phyloP scores from a whole-genome alignment of 495 filamentous ascomycete species.

The Podospora pseudocomata region DNA sequence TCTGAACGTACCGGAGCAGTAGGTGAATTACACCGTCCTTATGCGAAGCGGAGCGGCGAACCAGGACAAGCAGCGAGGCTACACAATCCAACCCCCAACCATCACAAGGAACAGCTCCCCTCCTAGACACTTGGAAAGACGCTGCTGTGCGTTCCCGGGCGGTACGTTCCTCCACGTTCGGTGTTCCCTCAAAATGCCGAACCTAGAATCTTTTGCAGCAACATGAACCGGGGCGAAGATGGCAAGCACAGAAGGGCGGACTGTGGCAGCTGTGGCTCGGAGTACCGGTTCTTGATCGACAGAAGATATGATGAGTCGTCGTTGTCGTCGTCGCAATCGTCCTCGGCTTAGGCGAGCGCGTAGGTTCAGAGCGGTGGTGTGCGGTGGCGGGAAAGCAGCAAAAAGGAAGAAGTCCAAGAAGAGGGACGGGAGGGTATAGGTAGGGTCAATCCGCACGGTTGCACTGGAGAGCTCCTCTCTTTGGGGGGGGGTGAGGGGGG shows the following conservation, averaged over 20 bases:
- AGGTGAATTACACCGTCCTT: slow-evolving; percentile 25
- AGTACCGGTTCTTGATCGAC: slow-evolving; percentile 13
- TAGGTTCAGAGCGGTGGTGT: slow-evolving; percentile 17
- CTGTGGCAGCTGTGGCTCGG: slow-evolving; percentile 23
- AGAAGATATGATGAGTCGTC: slow-evolving; percentile 13
- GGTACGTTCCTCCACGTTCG: slow-evolving; percentile 39
- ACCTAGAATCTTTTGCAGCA: slow-evolving; percentile 22
- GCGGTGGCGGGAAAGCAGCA: slow-evolving; percentile 16
- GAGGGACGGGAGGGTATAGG: slow-evolving; percentile 32
- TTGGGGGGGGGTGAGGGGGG: slow-evolving; percentile 15
- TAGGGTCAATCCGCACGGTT: slow-evolving; percentile 27
- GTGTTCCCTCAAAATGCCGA: slow-evolving; percentile 30
- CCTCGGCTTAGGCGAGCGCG: slow-evolving; percentile 10
- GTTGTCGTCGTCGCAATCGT: slow-evolving; percentile 10
- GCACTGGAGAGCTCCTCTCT: slow-evolving; percentile 26
- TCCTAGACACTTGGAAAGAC: slow-evolving; percentile 17
- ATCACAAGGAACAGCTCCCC: slow-evolving; percentile 43
- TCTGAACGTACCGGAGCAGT: slow-evolving; percentile 32
- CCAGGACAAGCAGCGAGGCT: slow-evolving; percentile 43
- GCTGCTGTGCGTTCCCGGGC: slow-evolving; percentile 42
- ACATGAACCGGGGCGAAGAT: slow-evolving; percentile 23
- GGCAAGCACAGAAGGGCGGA: slow-evolving; percentile 8
- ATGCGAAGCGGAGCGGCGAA: slow-evolving; percentile 30
- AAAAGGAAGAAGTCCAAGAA: slow-evolving; percentile 33
- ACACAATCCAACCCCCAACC: slow-evolving; percentile 47